Base-by-base conservation (phyloP, 208 protist species). In the Crithidia bombi region DNA sequence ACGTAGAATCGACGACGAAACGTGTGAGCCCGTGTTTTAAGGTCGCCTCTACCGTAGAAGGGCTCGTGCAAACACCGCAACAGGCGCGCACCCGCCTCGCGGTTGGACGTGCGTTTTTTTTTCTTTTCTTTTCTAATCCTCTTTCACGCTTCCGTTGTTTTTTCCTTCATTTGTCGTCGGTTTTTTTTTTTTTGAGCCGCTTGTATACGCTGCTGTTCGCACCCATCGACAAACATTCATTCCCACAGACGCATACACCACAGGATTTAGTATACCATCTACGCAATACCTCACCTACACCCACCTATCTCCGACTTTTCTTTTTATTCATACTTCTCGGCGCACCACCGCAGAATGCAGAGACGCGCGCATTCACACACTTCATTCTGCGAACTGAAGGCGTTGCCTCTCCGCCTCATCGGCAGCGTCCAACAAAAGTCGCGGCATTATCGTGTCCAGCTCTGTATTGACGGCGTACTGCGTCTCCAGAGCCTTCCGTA, bases 351-450 rank as follows among this genome's bases (percentile, higher is more conserved):
- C 5, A 5, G 47, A 6, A 52, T 6, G 47, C 17, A 30, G 4
- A 5, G 5, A 15, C 5, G 17, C 5, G 10, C 36, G 11, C 3
- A 33, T 0, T 19, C 21, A 7, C 46, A 28, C 6, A 17, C 23
- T 9, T 51, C 44, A 77, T 56, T 70, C 71, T 5, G 62, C 23
- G 33, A 77, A 77, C 32, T 73, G 74, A 4, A 54, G 63, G 6
- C 76, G 72, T 49, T 93, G 87, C 61, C 66, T 52, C 64, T 86
- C 73, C 10, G 79, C 81, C 81, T 96, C 91, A 21, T 78, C 85
- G n/a, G 78, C 75, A n/a, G 91, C 91, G 54, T 94, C 83, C 46
- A 76, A 86, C 39, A 85, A 47, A 43, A 96, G 74, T 6, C 81
- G 77, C 3, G 88, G 86, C 65, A 93, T 62, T 76, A 89, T 75